These are phyloP conservation scores for Hyaloscypha variabilis DNA, from an alignment of 495 filamentous ascomycete genomes.

Conservation along the genomic window DNA sequence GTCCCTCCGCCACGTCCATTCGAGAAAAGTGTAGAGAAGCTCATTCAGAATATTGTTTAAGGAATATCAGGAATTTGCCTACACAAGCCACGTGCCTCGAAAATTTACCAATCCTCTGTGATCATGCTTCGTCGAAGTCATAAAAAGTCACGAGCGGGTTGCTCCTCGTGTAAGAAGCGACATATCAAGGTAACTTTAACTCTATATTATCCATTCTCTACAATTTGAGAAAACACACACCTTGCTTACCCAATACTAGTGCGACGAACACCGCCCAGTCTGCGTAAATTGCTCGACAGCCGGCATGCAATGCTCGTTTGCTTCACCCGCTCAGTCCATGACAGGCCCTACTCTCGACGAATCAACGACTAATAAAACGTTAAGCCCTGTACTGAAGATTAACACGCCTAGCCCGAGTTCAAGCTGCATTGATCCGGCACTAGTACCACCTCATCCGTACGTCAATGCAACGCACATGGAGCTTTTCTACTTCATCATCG, in stretches of 20 bases:
- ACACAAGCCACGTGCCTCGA: too few relatives aligned
- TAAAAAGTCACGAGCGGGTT: conserved; percentile 27
- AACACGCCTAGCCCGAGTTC: background rate
- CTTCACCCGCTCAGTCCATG: background rate
- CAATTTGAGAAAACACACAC: too few relatives aligned
- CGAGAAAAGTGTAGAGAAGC: too few relatives aligned
- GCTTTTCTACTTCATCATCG: conserved; percentile 33
- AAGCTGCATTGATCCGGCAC: conserved; percentile 5
- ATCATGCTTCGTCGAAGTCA: conserved; percentile 25
- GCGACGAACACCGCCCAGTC: conserved; percentile 35
- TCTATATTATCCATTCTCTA: background rate
- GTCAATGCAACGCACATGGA: conserved; percentile 35
- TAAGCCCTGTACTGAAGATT: background rate
- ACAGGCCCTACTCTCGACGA: background rate
- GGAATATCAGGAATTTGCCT: too few relatives aligned
- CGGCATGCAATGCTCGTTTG: conserved; percentile 32
- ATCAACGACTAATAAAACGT: background rate
- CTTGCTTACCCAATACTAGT: conserved; percentile 28
- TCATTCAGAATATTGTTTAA: too few relatives aligned
- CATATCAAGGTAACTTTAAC: conserved; percentile 27
- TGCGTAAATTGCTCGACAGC: conserved; percentile 34
- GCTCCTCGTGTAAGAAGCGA: conserved; percentile 36
- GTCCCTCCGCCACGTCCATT: too few relatives aligned
- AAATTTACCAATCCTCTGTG: too few relatives aligned
- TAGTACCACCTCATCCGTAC: conserved; percentile 16